phyloP scores from a whole-genome alignment of 345 rosid genomes.

The Firmiana major region DNA sequence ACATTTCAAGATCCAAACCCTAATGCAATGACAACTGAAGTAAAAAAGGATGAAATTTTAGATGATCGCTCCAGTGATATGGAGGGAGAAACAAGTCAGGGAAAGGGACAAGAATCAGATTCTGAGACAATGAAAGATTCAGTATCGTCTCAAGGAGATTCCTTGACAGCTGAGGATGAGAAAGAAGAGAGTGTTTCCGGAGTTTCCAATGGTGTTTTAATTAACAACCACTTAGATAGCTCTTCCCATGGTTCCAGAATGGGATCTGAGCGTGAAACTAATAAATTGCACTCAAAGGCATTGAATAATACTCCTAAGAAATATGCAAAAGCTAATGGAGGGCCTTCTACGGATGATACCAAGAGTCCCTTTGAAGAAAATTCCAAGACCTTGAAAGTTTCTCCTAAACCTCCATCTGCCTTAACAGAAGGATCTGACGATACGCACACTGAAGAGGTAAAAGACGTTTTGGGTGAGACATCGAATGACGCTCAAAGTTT shows the following conservation, averaged over 20 bases:
- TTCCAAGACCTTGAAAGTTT: conserved; percentile 22
- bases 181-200: conserved; percentile 37
- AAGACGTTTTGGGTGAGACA: conserved; percentile 61
- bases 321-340: conserved; percentile 29
- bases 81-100: conserved; percentile 37
- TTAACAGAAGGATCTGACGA: conserved; percentile 45
- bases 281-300: conserved; percentile 24
- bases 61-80: conserved; percentile 41
- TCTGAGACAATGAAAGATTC: conserved; percentile 55
- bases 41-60: conserved; percentile 27
- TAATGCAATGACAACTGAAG: conserved; percentile 14
- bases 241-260: conserved; percentile 19
- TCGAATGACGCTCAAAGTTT: conserved; percentile 53
- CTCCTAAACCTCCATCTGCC: conserved; percentile 35
- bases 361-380: conserved; percentile 22
- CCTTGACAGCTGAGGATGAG: conserved; percentile 42
- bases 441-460: conserved; percentile 35
- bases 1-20: conserved; percentile 30
- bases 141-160: conserved; percentile 52
- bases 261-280: conserved; percentile 25
- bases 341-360: conserved; percentile 27
- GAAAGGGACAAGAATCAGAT: conserved; percentile 52
- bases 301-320: conserved; percentile 26
- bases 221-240: conserved; percentile 21
- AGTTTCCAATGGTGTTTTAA: conserved; percentile 22